Evolutionary conservation across 192 early-diverging fungal genomes (phyloP), one percentile per base, ranked within the genome.

Genomic region (Ambispora gerdemannii): DNA sequence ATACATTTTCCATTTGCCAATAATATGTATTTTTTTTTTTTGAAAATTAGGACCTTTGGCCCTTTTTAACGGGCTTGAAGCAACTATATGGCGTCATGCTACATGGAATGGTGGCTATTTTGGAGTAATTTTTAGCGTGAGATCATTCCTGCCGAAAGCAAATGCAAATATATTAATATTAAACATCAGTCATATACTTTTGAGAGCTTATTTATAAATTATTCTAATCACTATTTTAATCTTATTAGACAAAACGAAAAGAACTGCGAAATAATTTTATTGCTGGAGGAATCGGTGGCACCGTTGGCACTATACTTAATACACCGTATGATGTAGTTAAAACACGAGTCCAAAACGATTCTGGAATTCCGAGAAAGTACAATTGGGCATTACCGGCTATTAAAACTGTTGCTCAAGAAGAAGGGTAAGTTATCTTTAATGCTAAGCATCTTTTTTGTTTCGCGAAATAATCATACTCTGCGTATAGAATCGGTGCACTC

Each of bases 71-170:
- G 96, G 96, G 13, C 78, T 96, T 50, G 96, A 98, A 77, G 90
- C 95, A 28, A 98, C 96, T 6, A 76, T 96, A 43, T 93, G 92
- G 90, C 86, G 96, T 52, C 96, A 98, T 74, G 94, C 91, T 36
- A 75, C 89, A 63, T 98, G 96, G 96, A 98, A 98, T 80, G 94
- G 93, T 75, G 96, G 94, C 59, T 97, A 95, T 86, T 97, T 97
- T 87, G 93, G 93, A 60, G 86, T 83, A 66, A 90, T 92, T 74
- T 85, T 83, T 64, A 82, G 74, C 43, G 84, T 96, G 64, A 89
- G 87, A 65, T 80, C 76, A 51, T 43, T 81, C 20, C 74, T 98
- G 50, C 96, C 94, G 49, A 91, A 95, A 81, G 87, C 93, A 0
- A 81, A 89, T 50, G 80, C 71, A 75, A 49, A 11, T 43, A 72